Base-by-base conservation (phyloP, 1,284 basidiomycete genomes). In the Thecaphora thlaspeos region DNA sequence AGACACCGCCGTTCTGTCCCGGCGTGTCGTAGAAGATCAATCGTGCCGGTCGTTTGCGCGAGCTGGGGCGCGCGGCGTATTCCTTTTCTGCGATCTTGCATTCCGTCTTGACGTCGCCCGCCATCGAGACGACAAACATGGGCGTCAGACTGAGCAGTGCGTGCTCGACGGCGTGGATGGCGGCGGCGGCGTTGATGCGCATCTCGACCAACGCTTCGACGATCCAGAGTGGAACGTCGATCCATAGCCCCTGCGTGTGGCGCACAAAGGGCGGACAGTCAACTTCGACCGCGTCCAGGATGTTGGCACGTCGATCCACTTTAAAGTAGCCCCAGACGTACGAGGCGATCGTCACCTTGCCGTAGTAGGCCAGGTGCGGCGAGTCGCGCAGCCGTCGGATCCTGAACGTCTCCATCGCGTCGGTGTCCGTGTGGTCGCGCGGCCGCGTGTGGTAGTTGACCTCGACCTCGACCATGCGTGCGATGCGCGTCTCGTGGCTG, bases 151-250 rank as follows among this genome's bases (percentile, higher is more conserved):
- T 90, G 55, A 93, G 79, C 61, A 92, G 82, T 0, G 89, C 90
- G 73, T 94, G 91, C 60, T 87, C 83, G 1, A 90, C 89, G 2
- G 88, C 85, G 71, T 93, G 91, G 46, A 93, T 90, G 0, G 87
- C 88, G 53, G 86, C 89, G 0, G 88, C 85, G 0, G 84, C 82
- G 52, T 84, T 85, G 51, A 90, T 83, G 7, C 80, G 80, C 60
- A 86, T 85, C 19, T 76, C 70, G 4, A 80, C 80, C 72, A 94
- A 61, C 37, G 75, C 74, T 17, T 83, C 44, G 85, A 80, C 32
- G 78, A 79, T 46, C 87, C 78, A 42, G 81, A 80, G 12, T 0
- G 90, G 88, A 1, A 93, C 81, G 71, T 94, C 89, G 23, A 94
- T 81, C 91, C 91, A 94, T 61, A 90, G 82, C 2, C 91, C 91